Percentiles rank a stretch among this genome's conserved stretches.
phyloP scores from a whole-genome alignment of 2,329 filamentous ascomycete species.

The Arthrobotrys entomopaga region DNA sequence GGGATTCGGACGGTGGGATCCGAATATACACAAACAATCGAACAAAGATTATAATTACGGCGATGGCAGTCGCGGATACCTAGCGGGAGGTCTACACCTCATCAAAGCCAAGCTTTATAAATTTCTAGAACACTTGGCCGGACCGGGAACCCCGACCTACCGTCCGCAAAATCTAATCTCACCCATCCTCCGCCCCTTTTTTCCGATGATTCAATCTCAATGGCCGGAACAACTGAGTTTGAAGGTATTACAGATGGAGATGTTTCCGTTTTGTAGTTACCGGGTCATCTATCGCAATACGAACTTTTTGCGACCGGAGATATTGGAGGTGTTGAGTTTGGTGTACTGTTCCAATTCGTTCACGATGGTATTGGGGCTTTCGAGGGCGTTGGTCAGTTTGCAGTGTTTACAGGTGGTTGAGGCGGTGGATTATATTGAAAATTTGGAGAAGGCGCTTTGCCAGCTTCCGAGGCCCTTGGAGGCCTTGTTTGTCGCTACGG shows the following conservation, averaged over 20 bases:
- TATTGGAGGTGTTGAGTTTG: slow-evolving; percentile 16
- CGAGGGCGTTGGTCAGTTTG: not conserved
- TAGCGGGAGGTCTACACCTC: not conserved
- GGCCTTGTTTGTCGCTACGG: not conserved
- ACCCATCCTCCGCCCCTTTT: not conserved
- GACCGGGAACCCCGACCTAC: too few relatives aligned
- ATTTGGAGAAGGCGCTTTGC: not conserved
- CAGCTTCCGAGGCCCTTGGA: not conserved
- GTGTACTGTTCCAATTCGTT: not conserved
- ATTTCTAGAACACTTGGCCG: not conserved
- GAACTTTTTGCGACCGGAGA: slow-evolving; percentile 5
- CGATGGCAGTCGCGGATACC: not conserved
- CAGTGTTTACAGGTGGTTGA: slow-evolving; percentile 14
- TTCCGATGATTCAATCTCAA: not conserved
- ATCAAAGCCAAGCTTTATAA: not conserved
- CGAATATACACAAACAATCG: not conserved
- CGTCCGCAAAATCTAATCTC: not conserved
- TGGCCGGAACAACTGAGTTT: slow-evolving; percentile 3
- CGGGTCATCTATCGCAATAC: not conserved
- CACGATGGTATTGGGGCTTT: not conserved
- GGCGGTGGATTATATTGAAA: not conserved
- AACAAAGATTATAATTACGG: not conserved
- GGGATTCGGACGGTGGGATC: not conserved
- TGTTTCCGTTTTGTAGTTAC: not conserved
- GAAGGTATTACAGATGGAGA: slow-evolving; percentile 9